These are phyloP conservation scores for Agastache rugosa DNA, from an alignment of 257 asterid genomes.

Conservation along the genomic window DNA sequence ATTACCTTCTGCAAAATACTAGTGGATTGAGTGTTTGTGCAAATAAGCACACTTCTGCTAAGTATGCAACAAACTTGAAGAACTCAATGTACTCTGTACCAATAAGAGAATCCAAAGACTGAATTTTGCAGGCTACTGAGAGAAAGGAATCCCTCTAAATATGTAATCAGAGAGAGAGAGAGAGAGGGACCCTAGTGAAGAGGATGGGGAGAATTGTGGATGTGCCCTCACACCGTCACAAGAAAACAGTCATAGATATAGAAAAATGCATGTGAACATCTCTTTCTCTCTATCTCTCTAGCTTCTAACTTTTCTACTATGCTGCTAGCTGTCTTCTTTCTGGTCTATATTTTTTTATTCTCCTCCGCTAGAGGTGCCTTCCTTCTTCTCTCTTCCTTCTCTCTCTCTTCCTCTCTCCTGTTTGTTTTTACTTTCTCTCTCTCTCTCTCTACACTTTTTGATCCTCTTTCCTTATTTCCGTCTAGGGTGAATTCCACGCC, in stretches of 20 bases:
- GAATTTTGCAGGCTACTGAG: slow-evolving; percentile 8
- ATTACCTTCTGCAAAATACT: slow-evolving; percentile 36
- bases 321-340: slow-evolving; percentile 49
- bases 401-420: neutral
- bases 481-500: slow-evolving; percentile 38
- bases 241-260: slow-evolving; percentile 36
- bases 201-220: slow-evolving; percentile 41
- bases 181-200: slow-evolving; percentile 35
- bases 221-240: slow-evolving; percentile 41
- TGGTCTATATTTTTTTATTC: slow-evolving; percentile 26
- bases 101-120: slow-evolving; percentile 33
- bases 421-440: neutral
- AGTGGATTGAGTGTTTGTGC: neutral
- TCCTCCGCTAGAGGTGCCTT: slow-evolving; percentile 26
- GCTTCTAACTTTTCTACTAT: slow-evolving; percentile 15
- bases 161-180: slow-evolving; percentile 13
- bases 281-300: slow-evolving; percentile 11
- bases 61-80: neutral
- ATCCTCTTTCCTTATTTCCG: neutral
- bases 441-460: neutral
- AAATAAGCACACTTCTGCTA: slow-evolving; percentile 5
- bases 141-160: slow-evolving; percentile 30
- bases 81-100: slow-evolving; percentile 25
- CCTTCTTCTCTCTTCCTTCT: slow-evolving; percentile 30
- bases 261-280: slow-evolving; percentile 33